Evolutionary conservation across 2,329 filamentous ascomycete species (phyloP).

Genomic region (Penicillium expansum): DNA sequence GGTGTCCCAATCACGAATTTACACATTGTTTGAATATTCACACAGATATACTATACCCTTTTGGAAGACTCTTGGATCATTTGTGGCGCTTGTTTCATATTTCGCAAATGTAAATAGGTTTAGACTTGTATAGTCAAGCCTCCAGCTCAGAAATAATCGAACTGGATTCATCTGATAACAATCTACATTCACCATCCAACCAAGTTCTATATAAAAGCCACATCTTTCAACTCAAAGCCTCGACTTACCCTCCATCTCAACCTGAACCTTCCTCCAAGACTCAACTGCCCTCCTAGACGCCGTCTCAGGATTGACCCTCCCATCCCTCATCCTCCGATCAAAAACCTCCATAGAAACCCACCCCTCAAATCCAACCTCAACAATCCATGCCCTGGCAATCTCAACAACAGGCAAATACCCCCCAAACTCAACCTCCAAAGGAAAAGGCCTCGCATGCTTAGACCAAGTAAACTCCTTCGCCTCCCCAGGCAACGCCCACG

Average conservation of each 20-base stretch:
- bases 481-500: no score
- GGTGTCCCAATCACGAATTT: conserved; percentile 77
- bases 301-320: background rate
- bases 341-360: conserved; percentile 38
- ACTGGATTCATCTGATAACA: background rate
- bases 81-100: background rate
- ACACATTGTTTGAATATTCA: conserved; percentile 56
- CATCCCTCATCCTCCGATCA: conserved; percentile 18
- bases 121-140: conserved; percentile 5
- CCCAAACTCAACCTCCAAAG: conserved; percentile 25
- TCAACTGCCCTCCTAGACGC: conserved; percentile 11
- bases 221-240: background rate
- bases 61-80: background rate
- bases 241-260: background rate
- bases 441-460: no score
- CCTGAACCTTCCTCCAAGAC: conserved; percentile 22
- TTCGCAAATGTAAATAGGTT: background rate
- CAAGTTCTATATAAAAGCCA: background rate
- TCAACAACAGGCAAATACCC: conserved; percentile 30
- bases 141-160: background rate
- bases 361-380: conserved; percentile 29
- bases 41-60: conserved; percentile 15
- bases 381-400: conserved; percentile 29
- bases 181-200: background rate
- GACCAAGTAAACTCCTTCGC: no score